Evolutionary conservation across 768 basidiomycete genomes (phyloP), one percentile per base, ranked within the genome.

Genomic region (Suillus placidus): DNA sequence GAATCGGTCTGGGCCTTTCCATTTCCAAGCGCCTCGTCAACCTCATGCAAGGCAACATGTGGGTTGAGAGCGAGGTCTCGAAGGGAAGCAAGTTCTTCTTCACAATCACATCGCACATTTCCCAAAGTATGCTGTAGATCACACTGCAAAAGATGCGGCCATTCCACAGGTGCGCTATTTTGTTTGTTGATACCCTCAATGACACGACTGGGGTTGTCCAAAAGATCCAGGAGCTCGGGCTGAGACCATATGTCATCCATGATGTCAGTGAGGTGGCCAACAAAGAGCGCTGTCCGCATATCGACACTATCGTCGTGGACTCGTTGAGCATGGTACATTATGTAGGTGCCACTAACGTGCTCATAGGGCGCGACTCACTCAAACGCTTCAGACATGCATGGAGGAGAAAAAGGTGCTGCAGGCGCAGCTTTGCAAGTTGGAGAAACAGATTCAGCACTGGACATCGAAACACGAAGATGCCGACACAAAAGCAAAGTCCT

Each of bases 11-110:
- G 4, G 97, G 97, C 14, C 83, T 99, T 54, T 98, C 96, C 12
- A 99, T 99, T 72, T 99, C 97, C 54, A 99, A 98, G 75, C 92
- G 96, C 1, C 88, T 99, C 30, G 97, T 99, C 20, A 90, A 89
- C 57, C 90, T 99, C 71, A 99, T 99, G 97, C 89, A 94, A 71
- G 97, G 97, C n/a, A n/a, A n/a, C n/a, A n/a, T n/a, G n/a, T n/a
- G n/a, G n/a, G n/a, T n/a, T n/a, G n/a, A n/a, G n/a, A n/a, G n/a
- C n/a, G n/a, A n/a, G n/a, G n/a, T n/a, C n/a, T n/a, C n/a, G n/a
- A n/a, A n/a, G n/a, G n/a, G n/a, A n/a, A n/a, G n/a, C n/a, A n/a
- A n/a, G n/a, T n/a, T n/a, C n/a, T n/a, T n/a, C n/a, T n/a, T n/a
- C 55, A 96, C 95, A 32, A 94, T 96, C 80, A 90, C 89, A 6